Conservation (phyloP, 2,329 filamentous ascomycete genomes). For the Cercospora zeae-maydis region DNA sequence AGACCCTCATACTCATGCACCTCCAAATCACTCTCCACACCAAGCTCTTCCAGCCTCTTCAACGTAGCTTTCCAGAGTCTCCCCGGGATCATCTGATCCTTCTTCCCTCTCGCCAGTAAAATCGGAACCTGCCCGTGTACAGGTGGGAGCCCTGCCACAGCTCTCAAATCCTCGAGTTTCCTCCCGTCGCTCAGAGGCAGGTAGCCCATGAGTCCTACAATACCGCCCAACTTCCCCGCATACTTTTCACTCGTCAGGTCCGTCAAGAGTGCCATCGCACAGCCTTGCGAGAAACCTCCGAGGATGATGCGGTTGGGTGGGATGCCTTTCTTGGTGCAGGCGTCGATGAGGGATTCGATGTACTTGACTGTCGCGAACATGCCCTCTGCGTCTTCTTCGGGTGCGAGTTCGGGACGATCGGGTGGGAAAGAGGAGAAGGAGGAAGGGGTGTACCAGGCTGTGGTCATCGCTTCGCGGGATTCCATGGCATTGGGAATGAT, state of each 20-base stretch:
- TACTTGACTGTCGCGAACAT: constrained; percentile 41
- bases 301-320: constrained; percentile 44
- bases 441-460: constrained; percentile 48
- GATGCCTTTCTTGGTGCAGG: constrained; percentile 41
- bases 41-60: constrained; percentile 41
- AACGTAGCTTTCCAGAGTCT: constrained; percentile 43
- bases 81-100: constrained; percentile 48
- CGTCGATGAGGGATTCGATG: constrained; percentile 43
- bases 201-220: constrained; percentile 49
- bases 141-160: constrained; percentile 37
- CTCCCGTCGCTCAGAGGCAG: constrained; percentile 38
- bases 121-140: constrained; percentile 40
- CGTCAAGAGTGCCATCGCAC: constrained; percentile 44
- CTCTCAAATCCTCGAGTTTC: constrained; percentile 39
- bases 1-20: constrained; percentile 49
- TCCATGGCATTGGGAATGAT: constrained; percentile 50
- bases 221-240: constrained; percentile 40
- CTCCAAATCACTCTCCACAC: constrained; percentile 39
- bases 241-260: constrained; percentile 40
- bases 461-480: constrained; percentile 44
- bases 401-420: constrained; percentile 35
- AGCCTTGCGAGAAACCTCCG: constrained; percentile 49
- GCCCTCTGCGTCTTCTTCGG: constrained; percentile 44
- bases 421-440: constrained; percentile 38
- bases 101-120: constrained; percentile 48